A percentile compares a stretch with the other conserved stretches of the same genome.
These are phyloP conservation scores for Arthrobotrys pseudoclavata DNA, from an alignment of 2,329 filamentous ascomycete genomes.

Conservation along the genomic window DNA sequence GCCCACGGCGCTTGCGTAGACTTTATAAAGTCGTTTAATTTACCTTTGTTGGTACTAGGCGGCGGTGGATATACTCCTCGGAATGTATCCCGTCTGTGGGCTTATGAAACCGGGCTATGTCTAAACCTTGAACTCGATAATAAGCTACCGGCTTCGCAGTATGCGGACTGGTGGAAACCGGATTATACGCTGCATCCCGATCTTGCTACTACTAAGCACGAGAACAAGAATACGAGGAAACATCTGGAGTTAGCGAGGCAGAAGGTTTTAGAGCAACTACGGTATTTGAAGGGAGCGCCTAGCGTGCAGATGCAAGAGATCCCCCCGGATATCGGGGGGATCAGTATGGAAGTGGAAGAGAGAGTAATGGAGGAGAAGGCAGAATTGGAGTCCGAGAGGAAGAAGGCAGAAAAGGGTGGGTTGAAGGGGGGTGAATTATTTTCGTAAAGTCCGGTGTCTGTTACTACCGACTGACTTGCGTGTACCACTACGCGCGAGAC, in stretches of 20 bases:
- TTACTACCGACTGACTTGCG: background rate
- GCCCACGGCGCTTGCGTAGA: slow-evolving; percentile 79
- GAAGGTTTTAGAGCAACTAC: slow-evolving; percentile 84
- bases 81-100: slow-evolving; percentile 76
- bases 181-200: slow-evolving; percentile 90
- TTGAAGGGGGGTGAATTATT: slow-evolving; percentile 47
- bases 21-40: slow-evolving; percentile 77
- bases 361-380: slow-evolving; percentile 78
- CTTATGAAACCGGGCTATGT: slow-evolving; percentile 76
- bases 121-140: slow-evolving; percentile 75
- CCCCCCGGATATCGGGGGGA: slow-evolving; percentile 62
- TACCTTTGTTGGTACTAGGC: slow-evolving; percentile 76
- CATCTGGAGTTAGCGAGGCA: slow-evolving; percentile 81
- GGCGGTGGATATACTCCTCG: slow-evolving; percentile 80
- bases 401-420: slow-evolving; percentile 42
- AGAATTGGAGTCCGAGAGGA: slow-evolving; percentile 71
- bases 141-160: slow-evolving; percentile 80
- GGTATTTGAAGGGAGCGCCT: slow-evolving; percentile 85
- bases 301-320: slow-evolving; percentile 83
- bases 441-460: background rate
- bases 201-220: slow-evolving; percentile 81
- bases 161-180: slow-evolving; percentile 88
- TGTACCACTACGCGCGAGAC: background rate
- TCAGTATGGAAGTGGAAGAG: slow-evolving; percentile 71
- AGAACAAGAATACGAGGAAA: slow-evolving; percentile 84